Percentiles rank a stretch among this genome's conserved stretches.
phyloP scores from a whole-genome alignment of 352 stramenopile genomes.

The Globisporangium paroecandrum region DNA sequence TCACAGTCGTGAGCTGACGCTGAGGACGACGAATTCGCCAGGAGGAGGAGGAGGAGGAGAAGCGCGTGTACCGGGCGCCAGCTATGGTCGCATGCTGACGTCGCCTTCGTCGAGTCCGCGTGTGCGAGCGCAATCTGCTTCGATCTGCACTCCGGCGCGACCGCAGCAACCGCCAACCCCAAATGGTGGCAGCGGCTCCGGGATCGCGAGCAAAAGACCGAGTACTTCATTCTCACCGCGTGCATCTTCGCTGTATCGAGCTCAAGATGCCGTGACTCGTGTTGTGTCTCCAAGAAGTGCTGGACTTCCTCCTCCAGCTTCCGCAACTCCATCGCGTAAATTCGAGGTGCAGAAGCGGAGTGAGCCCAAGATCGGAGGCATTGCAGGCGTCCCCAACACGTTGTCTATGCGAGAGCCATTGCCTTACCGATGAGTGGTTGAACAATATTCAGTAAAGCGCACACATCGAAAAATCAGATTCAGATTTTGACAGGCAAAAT shows the following conservation, averaged over 20 bases:
- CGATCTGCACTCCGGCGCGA: conserved; percentile 22
- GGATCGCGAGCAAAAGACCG: conserved; percentile 20
- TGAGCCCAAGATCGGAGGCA: conserved; percentile 23
- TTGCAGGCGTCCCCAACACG: conserved; percentile 40
- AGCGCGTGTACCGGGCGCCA: not conserved
- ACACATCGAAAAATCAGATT: no score
- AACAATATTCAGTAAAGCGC: no score
- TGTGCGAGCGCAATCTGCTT: conserved; percentile 30
- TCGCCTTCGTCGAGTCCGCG: conserved; percentile 21
- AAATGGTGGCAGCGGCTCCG: conserved; percentile 1
- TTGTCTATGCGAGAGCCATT: conserved; percentile 45
- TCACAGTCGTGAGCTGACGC: not conserved
- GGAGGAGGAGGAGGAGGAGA: not conserved
- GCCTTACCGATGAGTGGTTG: conserved; percentile 43
- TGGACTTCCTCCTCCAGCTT: conserved; percentile 2
- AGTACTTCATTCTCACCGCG: conserved; percentile 47
- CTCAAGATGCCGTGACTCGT: not conserved
- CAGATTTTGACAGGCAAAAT: not conserved
- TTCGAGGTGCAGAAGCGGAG: conserved; percentile 53
- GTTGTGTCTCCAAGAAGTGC: conserved; percentile 17
- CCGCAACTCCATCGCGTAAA: conserved; percentile 23
- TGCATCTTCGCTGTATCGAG: conserved; percentile 20
- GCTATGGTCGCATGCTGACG: conserved; percentile 8
- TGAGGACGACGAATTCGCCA: not conserved
- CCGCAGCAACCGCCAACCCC: not conserved